Conservation (phyloP, 2,329 filamentous ascomycete genomes). For the Fusarium oligoseptatum region DNA sequence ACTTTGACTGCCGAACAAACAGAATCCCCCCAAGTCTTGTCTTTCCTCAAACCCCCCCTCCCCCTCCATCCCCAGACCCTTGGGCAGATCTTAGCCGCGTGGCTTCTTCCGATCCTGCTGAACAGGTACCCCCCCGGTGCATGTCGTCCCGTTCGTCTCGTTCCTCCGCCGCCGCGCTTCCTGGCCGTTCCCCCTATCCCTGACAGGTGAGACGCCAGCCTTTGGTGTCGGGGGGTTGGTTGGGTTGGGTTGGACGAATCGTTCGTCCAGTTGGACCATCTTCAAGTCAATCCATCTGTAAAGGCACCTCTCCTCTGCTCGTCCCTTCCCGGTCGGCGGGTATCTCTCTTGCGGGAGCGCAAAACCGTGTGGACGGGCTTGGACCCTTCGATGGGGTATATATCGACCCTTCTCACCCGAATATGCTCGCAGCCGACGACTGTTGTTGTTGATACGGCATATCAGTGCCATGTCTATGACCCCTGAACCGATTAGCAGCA, state of each 20-base stretch:
- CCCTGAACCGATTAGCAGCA: background rate
- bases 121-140: background rate
- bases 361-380: background rate
- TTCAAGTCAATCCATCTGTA: background rate
- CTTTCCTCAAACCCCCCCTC: background rate
- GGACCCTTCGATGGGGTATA: constrained; percentile 1
- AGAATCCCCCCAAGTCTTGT: background rate
- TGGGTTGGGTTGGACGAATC: background rate
- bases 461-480: constrained; percentile 6
- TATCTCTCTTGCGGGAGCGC: background rate
- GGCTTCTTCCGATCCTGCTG: background rate
- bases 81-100: background rate
- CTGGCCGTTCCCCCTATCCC: background rate
- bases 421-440: constrained; percentile 13
- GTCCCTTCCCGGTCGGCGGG: background rate
- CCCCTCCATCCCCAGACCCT: background rate
- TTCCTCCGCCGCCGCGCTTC: background rate
- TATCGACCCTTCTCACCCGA: constrained; percentile 6
- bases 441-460: constrained; percentile 14
- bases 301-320: background rate
- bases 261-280: background rate
- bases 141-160: background rate
- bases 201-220: background rate
- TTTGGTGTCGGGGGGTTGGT: background rate
- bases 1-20: background rate